Conservation (phyloP, 805 yeast species). For the Candida stauntonica region DNA sequence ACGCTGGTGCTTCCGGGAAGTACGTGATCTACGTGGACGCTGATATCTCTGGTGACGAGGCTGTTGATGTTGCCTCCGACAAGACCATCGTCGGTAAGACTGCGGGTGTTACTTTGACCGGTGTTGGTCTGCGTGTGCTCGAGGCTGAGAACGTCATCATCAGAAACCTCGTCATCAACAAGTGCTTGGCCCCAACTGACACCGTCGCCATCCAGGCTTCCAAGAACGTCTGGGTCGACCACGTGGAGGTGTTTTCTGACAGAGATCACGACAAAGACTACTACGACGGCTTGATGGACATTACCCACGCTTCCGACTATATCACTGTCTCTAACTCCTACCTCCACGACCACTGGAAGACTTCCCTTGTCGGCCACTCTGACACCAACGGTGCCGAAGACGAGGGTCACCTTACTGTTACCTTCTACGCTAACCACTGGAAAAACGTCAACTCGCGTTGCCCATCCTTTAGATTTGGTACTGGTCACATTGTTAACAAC, state of each 20-base stretch:
- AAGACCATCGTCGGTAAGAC: slow-evolving; percentile 7
- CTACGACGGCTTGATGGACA: slow-evolving; percentile 5
- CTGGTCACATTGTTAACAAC: slow-evolving; percentile 3
- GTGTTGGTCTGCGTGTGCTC: slow-evolving; percentile 2
- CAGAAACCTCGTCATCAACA: slow-evolving; percentile 5
- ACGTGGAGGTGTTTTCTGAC: slow-evolving; percentile 2
- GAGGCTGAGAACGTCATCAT: slow-evolving; percentile 3
- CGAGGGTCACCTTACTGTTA: slow-evolving; percentile 2
- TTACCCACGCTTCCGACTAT: slow-evolving; percentile 4
- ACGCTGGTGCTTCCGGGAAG: background rate
- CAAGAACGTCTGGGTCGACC: slow-evolving; percentile 5
- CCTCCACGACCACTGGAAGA: slow-evolving; percentile 5
- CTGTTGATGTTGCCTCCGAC: slow-evolving; percentile 1
- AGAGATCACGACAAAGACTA: slow-evolving; percentile 4
- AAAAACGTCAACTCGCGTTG: slow-evolving; percentile 2
- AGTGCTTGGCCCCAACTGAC: slow-evolving; percentile 4
- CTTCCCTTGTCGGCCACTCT: slow-evolving; percentile 4
- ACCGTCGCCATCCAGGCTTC: background rate
- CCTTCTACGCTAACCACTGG: slow-evolving; percentile 2
- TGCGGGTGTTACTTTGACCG: slow-evolving; percentile 3
- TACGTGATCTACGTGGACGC: slow-evolving; percentile 2
- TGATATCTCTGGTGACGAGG: slow-evolving; percentile 3
- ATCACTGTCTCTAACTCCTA: slow-evolving; percentile 3
- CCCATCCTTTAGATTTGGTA: slow-evolving; percentile 6
- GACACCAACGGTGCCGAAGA: slow-evolving; percentile 5